Conservation (phyloP, 495 filamentous ascomycete species). For the Hypomontagnella submonticulosa region DNA sequence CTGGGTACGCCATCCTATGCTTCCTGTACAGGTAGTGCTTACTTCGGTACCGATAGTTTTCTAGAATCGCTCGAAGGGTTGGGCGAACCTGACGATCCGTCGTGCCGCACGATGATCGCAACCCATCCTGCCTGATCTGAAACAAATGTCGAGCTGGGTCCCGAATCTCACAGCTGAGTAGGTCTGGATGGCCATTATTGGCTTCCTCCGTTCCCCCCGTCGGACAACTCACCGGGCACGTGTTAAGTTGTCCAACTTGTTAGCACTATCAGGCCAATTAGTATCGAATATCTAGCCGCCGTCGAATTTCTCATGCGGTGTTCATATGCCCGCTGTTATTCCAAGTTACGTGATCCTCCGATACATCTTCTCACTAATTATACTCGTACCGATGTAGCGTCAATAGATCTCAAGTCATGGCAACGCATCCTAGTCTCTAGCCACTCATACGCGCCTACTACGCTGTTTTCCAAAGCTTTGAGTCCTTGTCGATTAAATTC, state of each 20-base stretch:
- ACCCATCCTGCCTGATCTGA: conserved; percentile 23
- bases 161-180: conserved; percentile 29
- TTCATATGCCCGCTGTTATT: conserved; percentile 1
- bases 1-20: conserved; percentile 30
- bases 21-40: conserved; percentile 14
- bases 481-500: conserved; percentile 1
- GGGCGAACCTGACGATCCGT: conserved; percentile 20
- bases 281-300: conserved; percentile 1
- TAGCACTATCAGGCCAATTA: conserved; percentile 2
- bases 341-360: conserved; percentile 7
- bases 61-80: conserved; percentile 34
- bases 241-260: conserved; percentile 4
- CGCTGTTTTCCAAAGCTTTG: conserved; percentile 6
- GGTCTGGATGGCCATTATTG: neutral
- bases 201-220: conserved; percentile 10
- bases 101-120: conserved; percentile 21
- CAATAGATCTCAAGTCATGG: conserved; percentile 10
- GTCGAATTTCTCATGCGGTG: neutral
- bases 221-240: conserved; percentile 9
- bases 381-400: conserved; percentile 1
- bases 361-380: conserved; percentile 9
- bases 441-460: too few species aligned
- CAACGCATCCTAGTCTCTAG: conserved; percentile 1
- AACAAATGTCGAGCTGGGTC: conserved; percentile 25
- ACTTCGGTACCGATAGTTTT: conserved; percentile 25